Evolutionary conservation across 225 moss, liverwort and hornwort species (phyloP), one percentile per base, ranked within the genome.

Genomic region (Rhytidiadelphus loreus): DNA sequence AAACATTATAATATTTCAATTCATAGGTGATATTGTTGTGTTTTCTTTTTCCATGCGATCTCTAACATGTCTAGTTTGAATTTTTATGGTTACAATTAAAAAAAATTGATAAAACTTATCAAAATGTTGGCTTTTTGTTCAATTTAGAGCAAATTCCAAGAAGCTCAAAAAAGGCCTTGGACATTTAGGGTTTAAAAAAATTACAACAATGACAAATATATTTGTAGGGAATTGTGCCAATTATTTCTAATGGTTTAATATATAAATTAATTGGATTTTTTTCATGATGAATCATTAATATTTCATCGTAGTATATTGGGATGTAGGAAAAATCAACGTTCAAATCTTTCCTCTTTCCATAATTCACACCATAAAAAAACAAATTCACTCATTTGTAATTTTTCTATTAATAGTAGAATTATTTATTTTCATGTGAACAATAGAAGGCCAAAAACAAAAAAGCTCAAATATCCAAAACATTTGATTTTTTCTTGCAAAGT

Each of bases 381-480:
- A 28, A 72, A 16, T 44, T 44, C 9, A 72, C 1, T 43, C 72
- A 28, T 9, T 9, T 72, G 16, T 16, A 28, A 2, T 16, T 43
- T 44, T 44, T 9, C 14, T 48, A 48, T 48, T 48, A 48, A 1
- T 16, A 1, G 9, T 16, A 6, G 6, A 72, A 43, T 16, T 41
- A 25, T 71, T 28, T 41, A 28, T 3, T 69, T 69, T 23, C 2
- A 28, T 44, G 16, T 0, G 0, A 28, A 16, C 9, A 6, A 44
- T 44, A 3, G 6, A 72, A 71, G 28, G 8, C 13, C 2, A 25
- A 41, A 66, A 22, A n/a, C 22, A 12, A 37, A 69, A 16, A 43
- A 48, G 5, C 1, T 26, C 9, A 9, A 43, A 0, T 26, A 16
- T 26, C 5, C 9, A 43, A 43, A 71, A 26, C 0, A 0, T 43